These are phyloP conservation scores for Penicillium sp. DNA, from an alignment of 2,329 filamentous ascomycete genomes.

Conservation along the genomic window DNA sequence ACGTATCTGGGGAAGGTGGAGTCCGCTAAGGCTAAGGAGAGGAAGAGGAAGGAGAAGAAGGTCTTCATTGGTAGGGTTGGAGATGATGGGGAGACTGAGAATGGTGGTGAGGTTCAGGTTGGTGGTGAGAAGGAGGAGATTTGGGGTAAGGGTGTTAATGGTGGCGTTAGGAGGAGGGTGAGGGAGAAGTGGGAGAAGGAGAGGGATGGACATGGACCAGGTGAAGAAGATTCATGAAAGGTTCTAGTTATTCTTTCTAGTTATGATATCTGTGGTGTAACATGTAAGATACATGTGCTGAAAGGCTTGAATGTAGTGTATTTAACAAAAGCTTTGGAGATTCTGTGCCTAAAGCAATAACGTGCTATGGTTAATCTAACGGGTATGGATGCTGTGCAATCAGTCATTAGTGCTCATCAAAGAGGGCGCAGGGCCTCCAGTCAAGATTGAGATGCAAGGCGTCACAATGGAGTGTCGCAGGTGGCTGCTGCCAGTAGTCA, in stretches of 20 bases:
- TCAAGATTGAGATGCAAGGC: constrained; percentile 19
- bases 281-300: background rate
- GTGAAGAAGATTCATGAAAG: background rate
- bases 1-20: constrained; percentile 49
- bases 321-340: constrained; percentile 9
- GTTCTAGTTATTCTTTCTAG: too few species aligned
- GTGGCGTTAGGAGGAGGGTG: constrained; percentile 21
- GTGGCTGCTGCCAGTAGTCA: constrained; percentile 12
- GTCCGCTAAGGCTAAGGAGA: constrained; percentile 41
- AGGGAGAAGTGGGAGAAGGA: constrained; percentile 28
- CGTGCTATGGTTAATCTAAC: constrained; percentile 27
- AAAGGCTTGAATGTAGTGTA: background rate
- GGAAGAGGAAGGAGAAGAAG: constrained; percentile 39
- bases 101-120: background rate
- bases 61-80: constrained; percentile 16
- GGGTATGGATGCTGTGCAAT: constrained; percentile 26
- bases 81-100: background rate
- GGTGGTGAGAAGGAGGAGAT: constrained; percentile 22
- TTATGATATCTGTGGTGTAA: background rate
- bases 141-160: constrained; percentile 26
- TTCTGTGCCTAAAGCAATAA: constrained; percentile 25
- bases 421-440: constrained; percentile 1
- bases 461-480: constrained; percentile 38
- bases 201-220: constrained; percentile 10
- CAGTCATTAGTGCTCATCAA: constrained; percentile 29